Evolutionary conservation across 768 basidiomycete species (phyloP).

Genomic region (Clitopilus passeckerianus): DNA sequence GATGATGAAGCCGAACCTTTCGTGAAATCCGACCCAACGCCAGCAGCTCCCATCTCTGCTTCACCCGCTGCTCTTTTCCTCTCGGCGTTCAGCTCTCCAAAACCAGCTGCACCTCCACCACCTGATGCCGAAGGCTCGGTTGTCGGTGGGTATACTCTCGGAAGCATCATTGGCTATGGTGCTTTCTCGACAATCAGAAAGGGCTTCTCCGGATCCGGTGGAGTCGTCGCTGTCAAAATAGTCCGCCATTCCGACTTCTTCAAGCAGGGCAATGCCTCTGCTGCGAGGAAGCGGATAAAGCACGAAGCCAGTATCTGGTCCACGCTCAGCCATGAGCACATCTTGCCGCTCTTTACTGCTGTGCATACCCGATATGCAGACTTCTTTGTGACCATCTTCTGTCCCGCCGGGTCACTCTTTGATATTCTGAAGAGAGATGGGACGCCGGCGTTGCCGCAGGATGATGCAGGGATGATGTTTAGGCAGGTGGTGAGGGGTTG

Average conservation of each 20-base stretch:
- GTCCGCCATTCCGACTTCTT: conserved; percentile 55
- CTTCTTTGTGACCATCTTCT: conserved; percentile 79
- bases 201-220: conserved; percentile 59
- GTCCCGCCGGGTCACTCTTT: conserved; percentile 81
- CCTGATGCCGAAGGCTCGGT: conserved; percentile 66
- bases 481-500: conserved; percentile 76
- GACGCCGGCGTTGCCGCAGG: conserved; percentile 61
- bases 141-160: conserved; percentile 72
- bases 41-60: conserved; percentile 19
- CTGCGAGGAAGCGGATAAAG: conserved; percentile 51
- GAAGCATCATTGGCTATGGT: conserved; percentile 71
- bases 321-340: conserved; percentile 76
- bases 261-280: conserved; percentile 43
- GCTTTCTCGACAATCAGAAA: conserved; percentile 78
- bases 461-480: conserved; percentile 83
- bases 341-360: conserved; percentile 75
- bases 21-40: background rate
- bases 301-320: conserved; percentile 74
- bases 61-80: conserved; percentile 79
- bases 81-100: conserved; percentile 51
- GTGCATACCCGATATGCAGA: conserved; percentile 58
- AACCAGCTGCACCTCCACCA: conserved; percentile 20
- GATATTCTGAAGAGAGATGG: conserved; percentile 76
- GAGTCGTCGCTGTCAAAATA: conserved; percentile 80
- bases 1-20: background rate